These are phyloP conservation scores for Trichophyton verrucosum DNA, from an alignment of 2,329 filamentous ascomycete species.

Conservation along the genomic window DNA sequence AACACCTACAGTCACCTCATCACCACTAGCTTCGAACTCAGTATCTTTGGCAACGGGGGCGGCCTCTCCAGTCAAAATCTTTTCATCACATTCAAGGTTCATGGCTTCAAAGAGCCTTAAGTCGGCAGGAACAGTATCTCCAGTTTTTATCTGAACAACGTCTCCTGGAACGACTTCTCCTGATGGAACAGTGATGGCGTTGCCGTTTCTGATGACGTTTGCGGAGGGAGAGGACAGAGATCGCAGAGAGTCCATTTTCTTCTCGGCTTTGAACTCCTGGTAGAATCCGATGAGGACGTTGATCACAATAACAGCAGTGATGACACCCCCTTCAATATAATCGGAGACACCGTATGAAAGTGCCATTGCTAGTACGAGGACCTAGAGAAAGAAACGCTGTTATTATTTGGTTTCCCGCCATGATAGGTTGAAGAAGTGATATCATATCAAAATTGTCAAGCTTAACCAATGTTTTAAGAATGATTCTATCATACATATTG, in stretches of 20 bases:
- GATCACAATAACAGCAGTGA: slow-evolving; percentile 46
- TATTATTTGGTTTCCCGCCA: slow-evolving; percentile 9
- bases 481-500: neutral
- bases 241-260: slow-evolving; percentile 46
- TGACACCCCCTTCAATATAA: slow-evolving; percentile 48
- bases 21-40: slow-evolving; percentile 19
- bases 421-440: neutral
- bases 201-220: slow-evolving; percentile 45
- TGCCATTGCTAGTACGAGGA: slow-evolving; percentile 63
- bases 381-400: slow-evolving; percentile 33
- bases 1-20: slow-evolving; percentile 31
- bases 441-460: neutral
- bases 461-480: neutral
- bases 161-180: slow-evolving; percentile 50
- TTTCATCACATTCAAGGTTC: slow-evolving; percentile 62
- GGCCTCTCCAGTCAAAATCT: slow-evolving; percentile 50
- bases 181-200: slow-evolving; percentile 40
- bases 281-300: slow-evolving; percentile 48
- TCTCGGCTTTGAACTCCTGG: slow-evolving; percentile 48
- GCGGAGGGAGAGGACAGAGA: slow-evolving; percentile 46
- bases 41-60: slow-evolving; percentile 45
- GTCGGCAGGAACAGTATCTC: slow-evolving; percentile 49
- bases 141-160: slow-evolving; percentile 40
- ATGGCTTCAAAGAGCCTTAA: slow-evolving; percentile 45
- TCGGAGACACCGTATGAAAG: slow-evolving; percentile 44